phyloP scores from a whole-genome alignment of 345 rosid species.

The Pelargonium nanum region DNA sequence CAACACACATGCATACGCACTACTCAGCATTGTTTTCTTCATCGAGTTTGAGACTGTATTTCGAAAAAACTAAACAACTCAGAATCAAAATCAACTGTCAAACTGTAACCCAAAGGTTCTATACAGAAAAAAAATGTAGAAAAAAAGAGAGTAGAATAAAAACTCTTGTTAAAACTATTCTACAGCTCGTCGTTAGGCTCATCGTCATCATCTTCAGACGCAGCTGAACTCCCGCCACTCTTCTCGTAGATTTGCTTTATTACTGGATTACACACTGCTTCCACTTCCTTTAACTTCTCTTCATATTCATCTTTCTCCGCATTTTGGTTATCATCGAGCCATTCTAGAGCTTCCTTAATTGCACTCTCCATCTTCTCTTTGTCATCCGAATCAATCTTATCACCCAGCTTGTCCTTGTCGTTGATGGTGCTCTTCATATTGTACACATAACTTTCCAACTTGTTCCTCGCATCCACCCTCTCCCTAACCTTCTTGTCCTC shows the following conservation, averaged over 20 bases:
- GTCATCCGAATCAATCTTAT: conserved; percentile 36
- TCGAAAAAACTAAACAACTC: too few relatives aligned
- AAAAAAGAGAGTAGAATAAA: too few relatives aligned
- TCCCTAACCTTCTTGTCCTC: conserved; percentile 39
- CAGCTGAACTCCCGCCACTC: conserved; percentile 19
- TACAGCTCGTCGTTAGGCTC: conserved; percentile 40
- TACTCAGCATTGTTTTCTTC: too few relatives aligned
- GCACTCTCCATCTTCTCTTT: conserved; percentile 36
- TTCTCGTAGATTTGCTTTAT: conserved; percentile 39
- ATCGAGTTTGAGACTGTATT: background rate
- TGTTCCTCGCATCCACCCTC: conserved; percentile 46
- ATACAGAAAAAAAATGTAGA: background rate
- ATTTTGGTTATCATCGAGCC: conserved; percentile 45
- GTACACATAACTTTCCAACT: conserved; percentile 39
- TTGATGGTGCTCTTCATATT: conserved; percentile 33
- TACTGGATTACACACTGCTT: conserved; percentile 41
- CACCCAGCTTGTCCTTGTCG: conserved; percentile 33
- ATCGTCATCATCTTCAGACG: conserved; percentile 25
- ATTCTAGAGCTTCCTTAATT: conserved; percentile 38
- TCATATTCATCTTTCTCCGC: conserved; percentile 48
- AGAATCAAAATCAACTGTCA: too few relatives aligned
- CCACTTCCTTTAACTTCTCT: conserved; percentile 45
- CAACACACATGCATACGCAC: too few relatives aligned
- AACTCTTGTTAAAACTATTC: background rate
- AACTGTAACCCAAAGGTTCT: too few relatives aligned